Base-by-base conservation (phyloP, 352 stramenopile species). In the Saprolegnia diclina region DNA sequence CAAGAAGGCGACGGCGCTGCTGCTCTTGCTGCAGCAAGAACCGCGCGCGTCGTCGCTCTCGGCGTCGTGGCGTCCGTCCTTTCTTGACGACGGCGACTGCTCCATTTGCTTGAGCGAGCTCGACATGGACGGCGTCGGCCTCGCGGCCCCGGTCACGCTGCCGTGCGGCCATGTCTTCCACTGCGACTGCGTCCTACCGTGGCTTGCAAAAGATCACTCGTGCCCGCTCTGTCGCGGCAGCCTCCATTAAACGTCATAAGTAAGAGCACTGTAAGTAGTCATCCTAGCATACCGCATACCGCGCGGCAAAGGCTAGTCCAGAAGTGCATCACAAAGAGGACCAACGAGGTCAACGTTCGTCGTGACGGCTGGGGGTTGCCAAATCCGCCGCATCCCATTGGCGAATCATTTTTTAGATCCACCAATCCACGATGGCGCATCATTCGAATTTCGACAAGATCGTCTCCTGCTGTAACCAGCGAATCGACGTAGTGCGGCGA, bases 71-170 rank as follows among this genome's bases (percentile, higher is more conserved):
- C 45, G 50, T 6, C 45, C 21, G n/a, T 50, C 45, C 4, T 62
- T 16, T 52, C 37, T 69, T 11, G 63, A 69, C 24, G 63, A 59
- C 35, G 52, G 52, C 24, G 52, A 69, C 37, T 69, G 63, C 21
- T 52, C 63, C 45, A 69, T 69, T 26, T 69, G 63, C 46, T 45
- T 69, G 32, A 40, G 63, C 37, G 63, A 69, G 18, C 50, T 61
- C 24, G 63, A 69, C 13, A 14, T 37, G 10, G 29, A 45, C 11
- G 57, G 53, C 22, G 56, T 16, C 18, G 13, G 26, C 4, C 37
- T 35, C 5, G 29, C 29, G 29, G 29, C 29, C 5, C 29, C 50
- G 2, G 45, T 69, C 19, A 63, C 63, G 6, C 53, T 69, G 11
- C 63, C 45, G 7, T 69, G 63, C 53, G 21, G 21, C 13, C 63